A percentile compares a stretch with the other conserved stretches of the same genome.
These are phyloP conservation scores for Syncephalastrum sp. DNA, from an alignment of 371 early-diverging fungal genomes.

Conservation along the genomic window DNA sequence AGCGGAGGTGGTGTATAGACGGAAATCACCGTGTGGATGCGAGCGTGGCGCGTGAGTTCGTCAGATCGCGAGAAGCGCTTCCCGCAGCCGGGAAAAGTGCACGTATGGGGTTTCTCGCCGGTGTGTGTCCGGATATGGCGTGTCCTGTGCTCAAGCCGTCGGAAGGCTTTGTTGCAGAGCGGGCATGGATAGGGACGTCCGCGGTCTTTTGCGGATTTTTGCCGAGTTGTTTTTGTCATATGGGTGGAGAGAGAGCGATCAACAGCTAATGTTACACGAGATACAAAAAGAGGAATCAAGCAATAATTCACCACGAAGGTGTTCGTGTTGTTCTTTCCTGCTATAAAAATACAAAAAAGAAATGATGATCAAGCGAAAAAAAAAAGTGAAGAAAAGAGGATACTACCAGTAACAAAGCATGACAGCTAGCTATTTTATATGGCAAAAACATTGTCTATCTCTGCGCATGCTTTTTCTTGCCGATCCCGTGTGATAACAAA, in stretches of 20 bases:
- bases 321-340: no score
- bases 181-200: slow-evolving; percentile 54
- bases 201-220: no score
- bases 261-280: not conserved
- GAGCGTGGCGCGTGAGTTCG: slow-evolving; percentile 75
- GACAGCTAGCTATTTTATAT: no score
- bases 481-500: slow-evolving; percentile 13
- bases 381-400: not conserved
- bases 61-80: slow-evolving; percentile 84
- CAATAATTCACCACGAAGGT: no score
- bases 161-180: slow-evolving; percentile 54
- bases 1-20: no score
- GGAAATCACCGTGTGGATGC: slow-evolving; percentile 47
- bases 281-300: not conserved
- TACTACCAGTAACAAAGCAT: slow-evolving; percentile 3
- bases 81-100: slow-evolving; percentile 65
- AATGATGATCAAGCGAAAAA: not conserved
- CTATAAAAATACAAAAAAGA: not conserved
- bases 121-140: slow-evolving; percentile 85
- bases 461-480: slow-evolving; percentile 8
- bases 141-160: slow-evolving; percentile 67
- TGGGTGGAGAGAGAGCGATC: not conserved
- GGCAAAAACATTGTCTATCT: slow-evolving; percentile 13
- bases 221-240: slow-evolving; percentile 12
- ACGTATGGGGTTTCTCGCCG: slow-evolving; percentile 80